Percentiles rank a stretch among this genome's conserved stretches.
These are phyloP conservation scores for Debaryomyces robertsiae DNA, from an alignment of 1,139 yeast species.

Conservation along the genomic window DNA sequence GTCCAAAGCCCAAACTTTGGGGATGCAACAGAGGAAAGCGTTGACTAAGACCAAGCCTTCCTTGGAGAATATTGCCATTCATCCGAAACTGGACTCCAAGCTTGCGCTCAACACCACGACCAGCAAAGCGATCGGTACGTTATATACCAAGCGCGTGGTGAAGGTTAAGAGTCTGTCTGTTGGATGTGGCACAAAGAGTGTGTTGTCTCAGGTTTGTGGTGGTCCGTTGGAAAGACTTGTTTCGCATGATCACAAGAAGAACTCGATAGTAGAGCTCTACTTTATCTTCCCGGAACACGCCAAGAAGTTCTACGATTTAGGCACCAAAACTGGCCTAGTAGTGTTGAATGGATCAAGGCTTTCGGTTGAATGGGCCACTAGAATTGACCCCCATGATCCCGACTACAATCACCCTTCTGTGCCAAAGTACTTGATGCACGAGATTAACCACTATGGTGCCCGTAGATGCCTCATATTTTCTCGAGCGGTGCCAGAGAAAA, in stretches of 20 bases:
- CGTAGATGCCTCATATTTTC: slow-evolving; percentile 39
- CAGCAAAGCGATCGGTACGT: slow-evolving; percentile 3
- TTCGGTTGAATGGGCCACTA: slow-evolving; percentile 42
- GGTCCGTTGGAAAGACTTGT: slow-evolving; percentile 70
- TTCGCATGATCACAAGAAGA: slow-evolving; percentile 19
- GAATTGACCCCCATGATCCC: slow-evolving; percentile 25
- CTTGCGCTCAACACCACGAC: not conserved
- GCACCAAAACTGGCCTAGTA: slow-evolving; percentile 56
- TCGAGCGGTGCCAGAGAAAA: slow-evolving; percentile 29
- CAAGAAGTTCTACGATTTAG: slow-evolving; percentile 52
- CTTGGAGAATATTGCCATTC: slow-evolving; percentile 18
- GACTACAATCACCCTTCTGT: slow-evolving; percentile 34
- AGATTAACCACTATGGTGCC: slow-evolving; percentile 32
- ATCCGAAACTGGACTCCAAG: slow-evolving; percentile 2
- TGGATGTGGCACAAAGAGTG: slow-evolving; percentile 46
- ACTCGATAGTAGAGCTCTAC: slow-evolving; percentile 45
- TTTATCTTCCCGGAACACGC: slow-evolving; percentile 62
- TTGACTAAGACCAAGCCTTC: slow-evolving; percentile 17
- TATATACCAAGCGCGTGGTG: slow-evolving; percentile 18
- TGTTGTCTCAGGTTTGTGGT: slow-evolving; percentile 65
- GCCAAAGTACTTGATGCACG: slow-evolving; percentile 30
- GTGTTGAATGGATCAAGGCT: slow-evolving; percentile 60
- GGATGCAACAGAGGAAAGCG: slow-evolving; percentile 7
- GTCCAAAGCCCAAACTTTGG: slow-evolving; percentile 1
- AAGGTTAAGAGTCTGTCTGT: slow-evolving; percentile 22